Evolutionary conservation across 139 green algal species (phyloP).

Genomic region (Parachlorella kessleri): DNA sequence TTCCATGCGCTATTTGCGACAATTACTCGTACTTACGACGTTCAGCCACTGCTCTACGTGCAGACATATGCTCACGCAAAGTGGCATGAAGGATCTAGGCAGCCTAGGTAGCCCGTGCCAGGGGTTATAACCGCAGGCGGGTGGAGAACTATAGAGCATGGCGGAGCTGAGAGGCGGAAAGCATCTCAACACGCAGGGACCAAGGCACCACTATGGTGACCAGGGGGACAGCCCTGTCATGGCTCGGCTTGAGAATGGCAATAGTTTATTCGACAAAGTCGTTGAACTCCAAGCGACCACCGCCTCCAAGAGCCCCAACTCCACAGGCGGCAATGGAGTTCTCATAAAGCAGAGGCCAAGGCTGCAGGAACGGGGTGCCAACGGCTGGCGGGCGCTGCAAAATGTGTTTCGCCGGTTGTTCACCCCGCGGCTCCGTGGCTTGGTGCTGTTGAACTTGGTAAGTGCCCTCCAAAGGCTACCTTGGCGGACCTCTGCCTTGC

Average conservation of each 20-base stretch:
- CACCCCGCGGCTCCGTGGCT: constrained; percentile 23
- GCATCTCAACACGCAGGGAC: no score
- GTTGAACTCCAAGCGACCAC: not conserved
- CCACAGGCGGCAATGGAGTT: not conserved
- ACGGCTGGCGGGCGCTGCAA: not conserved
- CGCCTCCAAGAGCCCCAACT: not conserved
- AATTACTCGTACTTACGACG: no score
- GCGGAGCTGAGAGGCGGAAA: no score
- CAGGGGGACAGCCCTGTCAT: not conserved
- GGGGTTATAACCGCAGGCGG: no score
- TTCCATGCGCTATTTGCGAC: no score
- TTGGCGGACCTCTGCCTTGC: not conserved
- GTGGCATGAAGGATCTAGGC: no score
- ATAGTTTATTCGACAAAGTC: not conserved
- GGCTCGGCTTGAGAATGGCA: no score
- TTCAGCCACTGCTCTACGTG: no score
- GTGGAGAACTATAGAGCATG: no score
- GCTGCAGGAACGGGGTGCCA: not conserved
- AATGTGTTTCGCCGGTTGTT: constrained; percentile 19
- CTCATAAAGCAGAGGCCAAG: not conserved
- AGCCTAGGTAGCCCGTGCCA: no score
- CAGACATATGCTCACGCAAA: no score
- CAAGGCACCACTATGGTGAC: no score
- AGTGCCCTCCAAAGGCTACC: not conserved
- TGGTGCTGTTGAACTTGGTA: constrained; percentile 46